These are phyloP conservation scores for Tuber indicum DNA, from an alignment of 495 filamentous ascomycete species.

Conservation along the genomic window DNA sequence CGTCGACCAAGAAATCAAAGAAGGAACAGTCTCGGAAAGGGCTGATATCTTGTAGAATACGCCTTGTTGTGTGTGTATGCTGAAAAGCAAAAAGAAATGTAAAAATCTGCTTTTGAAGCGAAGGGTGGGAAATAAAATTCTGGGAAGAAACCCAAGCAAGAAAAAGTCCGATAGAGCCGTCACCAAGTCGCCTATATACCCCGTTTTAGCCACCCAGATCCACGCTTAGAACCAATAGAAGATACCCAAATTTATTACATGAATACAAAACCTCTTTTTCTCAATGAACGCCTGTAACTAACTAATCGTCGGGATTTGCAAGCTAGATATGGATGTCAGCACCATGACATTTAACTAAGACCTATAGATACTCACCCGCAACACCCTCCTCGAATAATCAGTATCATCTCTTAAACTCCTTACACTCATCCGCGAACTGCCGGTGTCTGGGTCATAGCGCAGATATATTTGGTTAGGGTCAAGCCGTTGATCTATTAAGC, in stretches of 20 bases:
- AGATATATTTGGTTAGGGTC: conserved; percentile 39
- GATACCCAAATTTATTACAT: conserved; percentile 38
- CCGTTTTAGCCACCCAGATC: conserved; percentile 30
- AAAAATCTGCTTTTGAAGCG: conserved; percentile 32
- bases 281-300: background rate
- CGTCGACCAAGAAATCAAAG: conserved; percentile 2
- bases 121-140: conserved; percentile 26
- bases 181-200: conserved; percentile 24
- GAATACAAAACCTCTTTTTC: conserved; percentile 26
- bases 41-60: background rate
- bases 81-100: conserved; percentile 11
- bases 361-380: conserved; percentile 29
- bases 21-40: background rate
- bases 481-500: conserved; percentile 39
- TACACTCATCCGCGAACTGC: conserved; percentile 42
- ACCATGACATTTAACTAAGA: background rate
- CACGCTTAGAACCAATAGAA: conserved; percentile 36
- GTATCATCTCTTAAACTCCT: conserved; percentile 40
- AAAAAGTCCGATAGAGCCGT: conserved; percentile 16
- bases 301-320: conserved; percentile 41
- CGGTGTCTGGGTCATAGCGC: conserved; percentile 41
- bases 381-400: conserved; percentile 40
- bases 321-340: conserved; percentile 26
- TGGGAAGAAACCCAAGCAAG: conserved; percentile 24
- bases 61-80: conserved; percentile 14